Evolutionary conservation across 108 stramenopile species (phyloP), one percentile per base, ranked within the genome.

Genomic region (Skeletonema grethae): DNA sequence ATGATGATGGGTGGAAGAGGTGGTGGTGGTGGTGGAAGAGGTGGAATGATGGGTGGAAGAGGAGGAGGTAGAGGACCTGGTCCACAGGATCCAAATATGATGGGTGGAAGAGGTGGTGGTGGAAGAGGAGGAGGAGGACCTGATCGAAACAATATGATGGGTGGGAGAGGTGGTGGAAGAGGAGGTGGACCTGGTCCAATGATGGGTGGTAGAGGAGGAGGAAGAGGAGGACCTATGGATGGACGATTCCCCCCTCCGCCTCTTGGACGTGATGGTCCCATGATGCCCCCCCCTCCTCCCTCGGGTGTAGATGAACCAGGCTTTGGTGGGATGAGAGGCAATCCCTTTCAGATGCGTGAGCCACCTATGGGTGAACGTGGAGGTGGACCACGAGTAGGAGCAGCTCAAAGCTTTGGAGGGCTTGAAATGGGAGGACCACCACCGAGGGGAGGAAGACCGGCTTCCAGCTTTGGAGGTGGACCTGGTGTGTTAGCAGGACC

Each of bases 301-400:
- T 9, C 36, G 9, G 36, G 36, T 38, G 2, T 38, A 2, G 36
- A 38, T 11, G 10, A n/a, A 1, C 41, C 41, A 3, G 41, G 41
- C 13, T 43, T 5, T 43, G 50, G 9, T 53, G 22, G 9, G 1
- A 53, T 53, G 50, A 53, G 22, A 22, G 50, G 50, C 22, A 22
- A 53, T 53, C 50, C 50, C 50, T 53, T 22, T 22, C 50, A 53
- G 9, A 53, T 53, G 50, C 50, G 50, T 43, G 41, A 43, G 3
- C 41, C 41, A 43, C 41, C 15, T n/a, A 53, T 53, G 50, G 50
- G 50, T 53, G 50, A 22, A 22, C 50, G 22, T 0, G 25, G 22
- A 0, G 50, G 9, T 53, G 50, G 50, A 53, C 50, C 50, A 53
- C 20, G 50, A 8, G 50, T 53, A 53, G 22, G 18, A 22, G 50